phyloP scores from a whole-genome alignment of 2,329 filamentous ascomycete species.

The Nannizziopsis barbatae region DNA sequence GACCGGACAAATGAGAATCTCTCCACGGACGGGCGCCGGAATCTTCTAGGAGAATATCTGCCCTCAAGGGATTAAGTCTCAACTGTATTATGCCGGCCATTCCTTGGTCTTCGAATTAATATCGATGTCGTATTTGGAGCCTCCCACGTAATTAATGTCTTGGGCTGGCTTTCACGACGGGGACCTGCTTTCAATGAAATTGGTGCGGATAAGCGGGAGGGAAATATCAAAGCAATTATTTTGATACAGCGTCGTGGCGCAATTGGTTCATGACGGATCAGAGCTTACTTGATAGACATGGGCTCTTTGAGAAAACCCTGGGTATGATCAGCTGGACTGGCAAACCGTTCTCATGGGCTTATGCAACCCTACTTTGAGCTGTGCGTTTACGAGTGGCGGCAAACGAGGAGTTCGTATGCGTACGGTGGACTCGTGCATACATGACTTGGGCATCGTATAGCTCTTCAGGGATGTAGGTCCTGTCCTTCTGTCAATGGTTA shows the following conservation, averaged over 20 bases:
- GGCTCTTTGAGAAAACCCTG: slow-evolving; percentile 1
- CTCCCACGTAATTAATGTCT: neutral
- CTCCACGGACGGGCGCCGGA: neutral
- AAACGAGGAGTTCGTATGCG: slow-evolving; percentile 12
- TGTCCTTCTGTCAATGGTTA: slow-evolving; percentile 1
- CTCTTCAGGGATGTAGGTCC: slow-evolving; percentile 4
- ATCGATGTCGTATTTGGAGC: neutral
- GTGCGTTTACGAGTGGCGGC: slow-evolving; percentile 8
- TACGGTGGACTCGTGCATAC: slow-evolving; percentile 3
- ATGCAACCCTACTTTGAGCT: slow-evolving; percentile 11
- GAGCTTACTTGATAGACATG: neutral
- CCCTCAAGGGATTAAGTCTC: neutral
- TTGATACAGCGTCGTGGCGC: neutral
- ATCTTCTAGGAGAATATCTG: slow-evolving; percentile 10
- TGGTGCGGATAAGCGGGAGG: neutral
- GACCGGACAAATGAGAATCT: neutral
- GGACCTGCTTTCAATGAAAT: neutral
- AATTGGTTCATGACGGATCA: neutral
- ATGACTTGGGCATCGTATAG: slow-evolving; percentile 10
- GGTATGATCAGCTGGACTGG: slow-evolving; percentile 10
- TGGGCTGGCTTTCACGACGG: neutral
- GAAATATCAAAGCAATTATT: neutral
- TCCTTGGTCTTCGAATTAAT: neutral
- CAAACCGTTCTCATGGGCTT: neutral
- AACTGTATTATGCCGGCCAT: neutral